These are phyloP conservation scores for Pseudocercospora crystallina DNA, from an alignment of 2,329 filamentous ascomycete species.

Conservation along the genomic window DNA sequence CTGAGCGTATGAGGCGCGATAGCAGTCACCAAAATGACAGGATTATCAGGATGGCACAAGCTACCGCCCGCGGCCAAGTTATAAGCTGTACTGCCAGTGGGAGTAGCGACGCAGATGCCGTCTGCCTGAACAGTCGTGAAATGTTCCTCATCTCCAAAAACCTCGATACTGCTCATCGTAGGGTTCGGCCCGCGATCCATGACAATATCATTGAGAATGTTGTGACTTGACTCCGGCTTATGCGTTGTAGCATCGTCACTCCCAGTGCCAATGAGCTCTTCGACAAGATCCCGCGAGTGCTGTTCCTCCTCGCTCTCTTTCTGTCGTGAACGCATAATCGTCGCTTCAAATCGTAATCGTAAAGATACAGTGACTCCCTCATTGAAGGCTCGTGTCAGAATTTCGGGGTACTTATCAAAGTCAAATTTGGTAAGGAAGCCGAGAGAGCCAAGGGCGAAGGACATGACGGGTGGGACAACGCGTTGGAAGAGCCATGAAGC, in stretches of 20 bases:
- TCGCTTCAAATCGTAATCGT: slow-evolving; percentile 86
- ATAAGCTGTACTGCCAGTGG: slow-evolving; percentile 92
- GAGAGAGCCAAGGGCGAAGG: slow-evolving; percentile 85
- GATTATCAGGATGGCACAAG: slow-evolving; percentile 92
- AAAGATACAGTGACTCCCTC: slow-evolving; percentile 88
- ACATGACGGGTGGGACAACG: slow-evolving; percentile 88
- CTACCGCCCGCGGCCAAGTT: slow-evolving; percentile 95
- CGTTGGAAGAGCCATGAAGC: slow-evolving; percentile 96
- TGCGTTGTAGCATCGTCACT: slow-evolving; percentile 82
- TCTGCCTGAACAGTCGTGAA: slow-evolving; percentile 93
- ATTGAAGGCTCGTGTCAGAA: slow-evolving; percentile 68
- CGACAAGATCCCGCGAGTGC: slow-evolving; percentile 68
- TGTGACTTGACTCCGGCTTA: slow-evolving; percentile 76
- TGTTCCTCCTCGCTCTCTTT: slow-evolving; percentile 38
- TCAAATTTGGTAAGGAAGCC: slow-evolving; percentile 98
- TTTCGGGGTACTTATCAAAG: slow-evolving; percentile 71
- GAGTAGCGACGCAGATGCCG: slow-evolving; percentile 89
- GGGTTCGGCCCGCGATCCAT: slow-evolving; percentile 91
- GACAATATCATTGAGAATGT: slow-evolving; percentile 96
- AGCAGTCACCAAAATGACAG: slow-evolving; percentile 88
- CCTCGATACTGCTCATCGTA: slow-evolving; percentile 87
- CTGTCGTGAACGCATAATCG: slow-evolving; percentile 77
- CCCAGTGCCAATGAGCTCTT: slow-evolving; percentile 86
- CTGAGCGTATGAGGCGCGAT: slow-evolving; percentile 94
- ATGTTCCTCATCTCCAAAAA: slow-evolving; percentile 93